A percentile compares a stretch with the other conserved stretches of the same genome.
phyloP scores from a whole-genome alignment of 148 eudicot genomes.

The Cornus florida region DNA sequence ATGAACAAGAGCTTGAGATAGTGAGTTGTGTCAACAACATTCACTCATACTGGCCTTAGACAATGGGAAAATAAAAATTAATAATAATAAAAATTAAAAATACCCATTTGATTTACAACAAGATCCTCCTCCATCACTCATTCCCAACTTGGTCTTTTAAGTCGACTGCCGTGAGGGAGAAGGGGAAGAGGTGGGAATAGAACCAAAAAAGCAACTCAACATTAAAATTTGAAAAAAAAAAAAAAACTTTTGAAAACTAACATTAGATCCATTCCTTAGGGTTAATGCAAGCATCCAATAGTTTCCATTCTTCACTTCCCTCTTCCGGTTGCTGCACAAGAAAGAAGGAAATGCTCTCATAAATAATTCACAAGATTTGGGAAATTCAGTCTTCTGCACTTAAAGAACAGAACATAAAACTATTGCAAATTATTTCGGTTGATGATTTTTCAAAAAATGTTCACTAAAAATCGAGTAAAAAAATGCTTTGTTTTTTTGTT shows the following conservation, averaged over 20 bases:
- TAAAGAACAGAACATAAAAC: too few relatives aligned
- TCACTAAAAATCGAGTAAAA: too few relatives aligned
- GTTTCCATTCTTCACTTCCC: constrained; percentile 95
- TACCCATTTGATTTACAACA: neutral
- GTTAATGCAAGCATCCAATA: constrained; percentile 95
- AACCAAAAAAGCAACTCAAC: neutral
- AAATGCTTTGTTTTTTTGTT: too few relatives aligned
- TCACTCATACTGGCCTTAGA: neutral
- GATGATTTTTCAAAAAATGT: too few relatives aligned
- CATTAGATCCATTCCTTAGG: constrained; percentile 84
- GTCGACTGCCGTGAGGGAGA: neutral
- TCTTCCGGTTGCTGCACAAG: constrained; percentile 74
- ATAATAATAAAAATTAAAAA: neutral
- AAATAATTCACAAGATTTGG: too few relatives aligned
- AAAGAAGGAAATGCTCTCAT: constrained; percentile 2
- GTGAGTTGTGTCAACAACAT: neutral
- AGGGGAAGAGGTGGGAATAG: neutral
- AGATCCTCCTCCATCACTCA: neutral
- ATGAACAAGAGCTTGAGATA: too few relatives aligned
- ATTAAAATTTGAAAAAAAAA: neutral
- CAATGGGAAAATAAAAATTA: neutral
- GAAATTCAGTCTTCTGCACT: too few relatives aligned
- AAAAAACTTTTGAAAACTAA: neutral
- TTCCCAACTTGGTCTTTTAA: neutral
- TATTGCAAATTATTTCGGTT: too few relatives aligned